Conservation (phyloP, 192 early-diverging fungal genomes). For the Umbelopsis sp. region DNA sequence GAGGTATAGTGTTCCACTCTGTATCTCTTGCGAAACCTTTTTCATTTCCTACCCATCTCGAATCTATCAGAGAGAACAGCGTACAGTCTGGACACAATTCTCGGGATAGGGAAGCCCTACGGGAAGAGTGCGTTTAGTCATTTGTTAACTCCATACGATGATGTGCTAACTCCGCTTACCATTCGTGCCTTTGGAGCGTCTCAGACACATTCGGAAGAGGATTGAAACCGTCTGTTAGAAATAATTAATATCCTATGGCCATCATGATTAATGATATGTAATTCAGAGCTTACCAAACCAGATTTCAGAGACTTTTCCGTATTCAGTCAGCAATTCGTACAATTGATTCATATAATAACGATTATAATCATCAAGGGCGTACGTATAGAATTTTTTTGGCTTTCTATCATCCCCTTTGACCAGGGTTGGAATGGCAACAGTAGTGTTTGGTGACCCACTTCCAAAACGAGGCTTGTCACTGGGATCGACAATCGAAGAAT, state of each 20-base stretch:
- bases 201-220: neutral
- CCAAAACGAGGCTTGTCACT: slow-evolving; percentile 3
- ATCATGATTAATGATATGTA: neutral
- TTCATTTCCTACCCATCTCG: slow-evolving; percentile 1
- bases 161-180: neutral
- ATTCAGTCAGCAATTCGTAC: slow-evolving; percentile 7
- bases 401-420: slow-evolving; percentile 3
- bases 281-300: neutral
- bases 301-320: slow-evolving; percentile 9
- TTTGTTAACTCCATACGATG: too few relatives aligned
- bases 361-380: neutral
- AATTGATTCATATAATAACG: slow-evolving; percentile 20
- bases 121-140: too few relatives aligned
- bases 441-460: neutral
- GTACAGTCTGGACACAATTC: slow-evolving; percentile 5
- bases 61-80: slow-evolving; percentile 12
- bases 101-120: neutral
- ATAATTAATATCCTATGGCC: neutral
- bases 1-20: slow-evolving; percentile 9
- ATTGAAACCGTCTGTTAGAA: neutral
- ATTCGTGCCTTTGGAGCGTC: slow-evolving; percentile 4
- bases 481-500: neutral
- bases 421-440: slow-evolving; percentile 9
- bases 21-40: slow-evolving; percentile 5
- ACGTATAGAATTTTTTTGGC: slow-evolving; percentile 12